phyloP scores from a whole-genome alignment of 2,329 filamentous ascomycete genomes.

The Arthroderma uncinatum region DNA sequence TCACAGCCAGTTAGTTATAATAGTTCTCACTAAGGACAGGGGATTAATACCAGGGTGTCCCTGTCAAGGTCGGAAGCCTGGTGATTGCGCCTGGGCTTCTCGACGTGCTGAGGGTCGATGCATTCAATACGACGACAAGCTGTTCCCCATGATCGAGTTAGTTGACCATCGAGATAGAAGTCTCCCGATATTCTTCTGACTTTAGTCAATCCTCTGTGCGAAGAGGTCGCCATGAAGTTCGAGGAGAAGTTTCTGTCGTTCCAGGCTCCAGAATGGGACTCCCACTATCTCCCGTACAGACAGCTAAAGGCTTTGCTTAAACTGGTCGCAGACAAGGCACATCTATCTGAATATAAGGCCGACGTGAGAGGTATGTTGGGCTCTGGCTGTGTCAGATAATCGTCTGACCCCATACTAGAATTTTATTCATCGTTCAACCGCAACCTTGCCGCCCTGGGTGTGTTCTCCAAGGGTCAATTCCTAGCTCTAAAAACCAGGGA shows the following conservation, averaged over 20 bases:
- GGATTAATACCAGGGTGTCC: no score
- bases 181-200: no score
- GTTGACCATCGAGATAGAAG: no score
- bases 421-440: background rate
- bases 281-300: slow-evolving; percentile 22
- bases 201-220: background rate
- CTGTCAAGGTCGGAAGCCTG: no score
- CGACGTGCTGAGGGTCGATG: no score
- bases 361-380: slow-evolving; percentile 9
- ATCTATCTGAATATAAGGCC: background rate
- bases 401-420: background rate
- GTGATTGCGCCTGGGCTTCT: no score
- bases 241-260: slow-evolving; percentile 20
- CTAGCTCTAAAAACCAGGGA: background rate
- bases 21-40: no score
- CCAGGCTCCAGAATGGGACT: slow-evolving; percentile 21
- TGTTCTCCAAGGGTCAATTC: background rate
- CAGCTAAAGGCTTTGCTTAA: slow-evolving; percentile 17
- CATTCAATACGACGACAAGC: no score
- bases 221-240: slow-evolving; percentile 21
- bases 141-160: no score
- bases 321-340: background rate
- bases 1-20: no score
- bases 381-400: background rate
- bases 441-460: background rate